phyloP scores from a whole-genome alignment of 78 protist genomes.

The Planoprotostelium fungivorum region DNA sequence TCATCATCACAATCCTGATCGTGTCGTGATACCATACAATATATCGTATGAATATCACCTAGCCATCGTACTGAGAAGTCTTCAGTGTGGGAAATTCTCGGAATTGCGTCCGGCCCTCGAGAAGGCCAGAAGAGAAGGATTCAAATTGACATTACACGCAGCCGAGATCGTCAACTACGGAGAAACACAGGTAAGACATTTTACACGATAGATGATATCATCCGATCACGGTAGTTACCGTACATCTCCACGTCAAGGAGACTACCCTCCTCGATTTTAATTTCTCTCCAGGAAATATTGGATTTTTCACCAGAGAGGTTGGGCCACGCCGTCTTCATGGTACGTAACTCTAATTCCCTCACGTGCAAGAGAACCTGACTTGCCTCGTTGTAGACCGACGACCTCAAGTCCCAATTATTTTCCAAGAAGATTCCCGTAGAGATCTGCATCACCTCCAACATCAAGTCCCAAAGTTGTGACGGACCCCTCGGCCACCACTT shows the following conservation, averaged over 20 bases:
- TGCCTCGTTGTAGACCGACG: neutral
- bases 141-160: neutral
- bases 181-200: neutral
- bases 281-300: neutral
- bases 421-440: neutral
- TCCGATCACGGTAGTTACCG: too few relatives aligned
- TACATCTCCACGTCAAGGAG: too few relatives aligned
- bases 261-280: neutral
- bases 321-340: neutral
- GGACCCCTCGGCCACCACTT: neutral
- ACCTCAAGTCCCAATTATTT: neutral
- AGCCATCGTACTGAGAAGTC: neutral
- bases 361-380: neutral
- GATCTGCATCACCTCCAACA: neutral
- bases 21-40: too few relatives aligned
- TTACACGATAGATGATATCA: too few relatives aligned
- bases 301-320: neutral
- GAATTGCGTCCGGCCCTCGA: neutral
- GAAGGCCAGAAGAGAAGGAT: neutral
- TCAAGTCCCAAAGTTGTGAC: neutral
- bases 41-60: too few relatives aligned
- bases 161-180: neutral
- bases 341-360: too few relatives aligned
- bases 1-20: too few relatives aligned
- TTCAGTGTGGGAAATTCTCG: neutral